Base-by-base conservation (phyloP, 2,329 filamentous ascomycete species). In the Emergomyces orientalis region DNA sequence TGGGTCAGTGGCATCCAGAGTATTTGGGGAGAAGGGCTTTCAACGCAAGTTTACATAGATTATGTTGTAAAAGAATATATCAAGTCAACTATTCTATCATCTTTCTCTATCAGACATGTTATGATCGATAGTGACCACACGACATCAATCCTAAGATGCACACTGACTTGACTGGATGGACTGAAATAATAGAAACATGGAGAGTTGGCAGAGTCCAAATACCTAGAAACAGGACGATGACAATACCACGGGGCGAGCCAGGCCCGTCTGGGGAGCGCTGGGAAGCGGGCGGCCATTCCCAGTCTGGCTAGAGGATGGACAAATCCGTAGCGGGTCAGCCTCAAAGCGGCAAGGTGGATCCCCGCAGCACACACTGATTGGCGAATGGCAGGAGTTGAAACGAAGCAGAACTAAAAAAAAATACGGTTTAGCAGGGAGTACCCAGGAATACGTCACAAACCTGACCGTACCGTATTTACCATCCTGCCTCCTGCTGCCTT, bases 231-330 rank as follows among this genome's bases (percentile, higher is more conserved):
- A 30, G 25, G 25, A 25, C 17, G 17, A 2, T 52, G 49, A 52
- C 25, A 19, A 30, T 14, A 52, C 14, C 13, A 52, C 27, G 22
- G 25, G 25, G 19, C 49, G 14, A 30, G 49, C 25, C 49, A 27
- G 27, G 49, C 27, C 49, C 3, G 17, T 30, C 55, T 57, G 55
- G 25, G 32, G 34, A 55, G 19, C n/a, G 13, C 2, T 49, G 17
- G 45, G 45, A 34, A 32, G 55, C 57, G 57, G 57, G 41, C n/a
- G 14, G 41, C 58, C 58, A 60, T 60, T 30, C 58, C 58, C 27
- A 9, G 27, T 45, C 37, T 30, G 22, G 56, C 56, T 45, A 59
- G 19, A 22, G 22, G 45, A 14, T 49, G 45, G 45, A 13, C 43
- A 13, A 39, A 41, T 45, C 22, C 32, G 39, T 22, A 1, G 37